Base-by-base conservation (phyloP, 2,329 filamentous ascomycete species). In the Xylogone sp. region DNA sequence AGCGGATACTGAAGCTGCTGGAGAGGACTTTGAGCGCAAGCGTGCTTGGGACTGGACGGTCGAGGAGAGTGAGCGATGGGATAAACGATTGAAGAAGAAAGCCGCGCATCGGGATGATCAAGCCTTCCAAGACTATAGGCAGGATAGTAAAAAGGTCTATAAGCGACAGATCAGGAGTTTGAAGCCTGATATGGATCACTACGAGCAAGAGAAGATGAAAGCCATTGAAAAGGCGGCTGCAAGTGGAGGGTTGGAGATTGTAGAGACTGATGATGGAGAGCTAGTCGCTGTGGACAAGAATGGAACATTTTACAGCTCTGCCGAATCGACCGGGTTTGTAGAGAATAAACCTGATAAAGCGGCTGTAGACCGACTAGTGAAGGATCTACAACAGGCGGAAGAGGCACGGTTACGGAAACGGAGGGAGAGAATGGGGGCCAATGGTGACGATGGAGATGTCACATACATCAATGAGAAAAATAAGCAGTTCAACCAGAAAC, bases 391-490 rank as follows among this genome's bases (percentile, higher is more conserved):
- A 66, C 92, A 93, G 74, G 90, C 92, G 1, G 94, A 99, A 71
- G 91, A 95, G 62, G 80, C 84, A 48, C 79, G 91, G 48, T 67
- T 96, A 65, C 95, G 92, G 79, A 95, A 95, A 76, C 80, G 91
- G 62, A 85, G 82, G 68, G 90, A 95, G 59, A 80, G 91, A 49
- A 84, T 88, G 68, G 82, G 83, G 12, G 82, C 85, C 67, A 87
- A 86, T 56, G 90, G 92, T 53, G 91, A 96, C 57, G 88, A 92
- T 45, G 87, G 84, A 22, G 94, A 99, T 70, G 88, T 97, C 62
- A 97, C 93, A 7, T 97, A 96, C 72, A 99, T 99, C 81, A 99
- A 99, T 74, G 91, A 97, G 74, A 97, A 99, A 86, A 99, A 99
- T 79, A 97, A 97, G 79, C 91, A 97, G 78, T 99, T 99, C 77